These are phyloP conservation scores for Beverwykella pulmonaria DNA, from an alignment of 495 filamentous ascomycete genomes.

Conservation along the genomic window DNA sequence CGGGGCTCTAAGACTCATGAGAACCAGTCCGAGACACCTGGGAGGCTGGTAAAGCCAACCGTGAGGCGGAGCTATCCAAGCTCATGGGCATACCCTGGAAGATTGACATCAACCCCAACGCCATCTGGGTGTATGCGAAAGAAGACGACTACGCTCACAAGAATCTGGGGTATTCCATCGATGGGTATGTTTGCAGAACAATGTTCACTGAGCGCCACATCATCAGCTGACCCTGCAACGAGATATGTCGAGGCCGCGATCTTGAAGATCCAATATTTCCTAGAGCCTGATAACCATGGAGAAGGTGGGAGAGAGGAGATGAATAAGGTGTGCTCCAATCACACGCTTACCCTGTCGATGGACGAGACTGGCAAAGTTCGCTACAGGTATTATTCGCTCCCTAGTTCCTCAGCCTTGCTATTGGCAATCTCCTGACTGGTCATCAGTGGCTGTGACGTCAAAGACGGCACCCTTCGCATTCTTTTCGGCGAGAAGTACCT, in stretches of 20 bases:
- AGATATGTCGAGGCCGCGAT: conserved; percentile 54
- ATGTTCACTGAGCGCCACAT: too few species aligned
- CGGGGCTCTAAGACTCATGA: not conserved
- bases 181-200: conserved; percentile 42
- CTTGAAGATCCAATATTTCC: conserved; percentile 48
- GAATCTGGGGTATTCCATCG: conserved; percentile 51
- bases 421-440: not conserved
- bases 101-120: conserved; percentile 52
- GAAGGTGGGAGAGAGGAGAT: conserved; percentile 51
- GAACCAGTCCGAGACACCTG: conserved; percentile 55
- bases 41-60: conserved; percentile 52
- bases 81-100: conserved; percentile 53
- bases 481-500: conserved; percentile 51
- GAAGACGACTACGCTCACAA: conserved; percentile 52
- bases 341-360: conserved; percentile 53
- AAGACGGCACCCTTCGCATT: conserved; percentile 53
- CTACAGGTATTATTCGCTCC: conserved; percentile 32
- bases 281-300: conserved; percentile 35
- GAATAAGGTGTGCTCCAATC: conserved; percentile 52
- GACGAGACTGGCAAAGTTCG: conserved; percentile 49
- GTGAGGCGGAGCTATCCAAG: conserved; percentile 50
- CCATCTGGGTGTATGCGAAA: conserved; percentile 54
- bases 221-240: not conserved
- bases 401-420: not conserved
- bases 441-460: conserved; percentile 49